These are phyloP conservation scores for Euphorbia pulcherrima DNA, from an alignment of 345 rosid species.

Conservation along the genomic window DNA sequence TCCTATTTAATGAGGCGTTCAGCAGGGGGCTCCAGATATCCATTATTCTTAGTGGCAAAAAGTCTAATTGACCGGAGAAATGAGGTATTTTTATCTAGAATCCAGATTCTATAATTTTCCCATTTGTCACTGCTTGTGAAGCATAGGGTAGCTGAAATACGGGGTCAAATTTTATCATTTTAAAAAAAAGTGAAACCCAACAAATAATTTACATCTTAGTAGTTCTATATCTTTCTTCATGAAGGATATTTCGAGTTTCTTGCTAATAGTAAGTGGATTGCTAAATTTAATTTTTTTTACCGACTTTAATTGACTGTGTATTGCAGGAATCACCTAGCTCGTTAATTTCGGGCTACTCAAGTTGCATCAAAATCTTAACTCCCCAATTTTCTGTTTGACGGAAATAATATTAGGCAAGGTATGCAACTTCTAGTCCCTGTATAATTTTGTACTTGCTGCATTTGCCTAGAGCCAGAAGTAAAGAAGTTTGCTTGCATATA, in stretches of 20 bases:
- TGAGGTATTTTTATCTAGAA: conserved; percentile 22
- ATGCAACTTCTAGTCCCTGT: background rate
- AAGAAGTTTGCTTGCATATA: background rate
- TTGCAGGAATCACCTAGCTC: background rate
- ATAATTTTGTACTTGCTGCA: background rate
- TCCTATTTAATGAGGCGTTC: conserved; percentile 81
- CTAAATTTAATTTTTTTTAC: background rate
- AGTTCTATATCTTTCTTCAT: background rate
- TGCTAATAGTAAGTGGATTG: background rate
- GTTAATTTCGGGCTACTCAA: background rate
- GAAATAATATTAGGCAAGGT: background rate
- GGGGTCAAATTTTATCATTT: background rate
- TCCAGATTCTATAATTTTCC: background rate
- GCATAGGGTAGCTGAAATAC: background rate
- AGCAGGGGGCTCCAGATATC: conserved; percentile 92
- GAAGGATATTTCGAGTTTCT: background rate
- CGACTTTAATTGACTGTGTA: background rate
- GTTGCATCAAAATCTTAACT: background rate
- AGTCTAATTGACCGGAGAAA: conserved; percentile 32
- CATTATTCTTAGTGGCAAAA: conserved; percentile 67
- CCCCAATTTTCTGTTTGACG: background rate
- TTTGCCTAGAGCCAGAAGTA: background rate
- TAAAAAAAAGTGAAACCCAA: background rate
- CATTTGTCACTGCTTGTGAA: background rate
- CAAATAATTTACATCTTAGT: background rate